These are phyloP conservation scores for Ophiocordyceps camponoti-saundersi DNA, from an alignment of 2,329 filamentous ascomycete species.

Conservation along the genomic window DNA sequence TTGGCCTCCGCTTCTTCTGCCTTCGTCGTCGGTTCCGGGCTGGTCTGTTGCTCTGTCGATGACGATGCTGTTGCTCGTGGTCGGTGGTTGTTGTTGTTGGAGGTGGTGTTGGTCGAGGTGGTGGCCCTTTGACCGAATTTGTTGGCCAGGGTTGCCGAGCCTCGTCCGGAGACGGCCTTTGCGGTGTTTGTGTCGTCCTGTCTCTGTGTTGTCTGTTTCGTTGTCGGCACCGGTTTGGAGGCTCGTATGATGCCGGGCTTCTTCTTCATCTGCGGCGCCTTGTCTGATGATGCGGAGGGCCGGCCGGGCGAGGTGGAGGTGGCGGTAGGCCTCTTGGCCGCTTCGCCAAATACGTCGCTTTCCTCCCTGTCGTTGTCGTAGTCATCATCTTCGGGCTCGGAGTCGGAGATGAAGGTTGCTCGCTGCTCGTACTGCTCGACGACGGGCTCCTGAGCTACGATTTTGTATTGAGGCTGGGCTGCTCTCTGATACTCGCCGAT, in stretches of 20 bases:
- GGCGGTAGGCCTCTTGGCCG: conserved; percentile 2
- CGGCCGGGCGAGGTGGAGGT: neutral
- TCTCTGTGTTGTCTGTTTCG: neutral
- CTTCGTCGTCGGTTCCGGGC: neutral
- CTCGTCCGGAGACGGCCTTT: neutral
- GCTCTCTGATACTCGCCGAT: conserved; percentile 32
- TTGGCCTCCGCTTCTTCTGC: neutral
- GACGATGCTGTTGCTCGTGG: neutral
- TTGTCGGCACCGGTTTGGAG: neutral
- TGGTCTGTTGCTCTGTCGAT: neutral
- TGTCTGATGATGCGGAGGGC: conserved; percentile 3
- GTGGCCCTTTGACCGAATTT: conserved; percentile 1
- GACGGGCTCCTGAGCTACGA: conserved; percentile 8
- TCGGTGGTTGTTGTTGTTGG: conserved; percentile 1
- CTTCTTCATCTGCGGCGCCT: neutral
- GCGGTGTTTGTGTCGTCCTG: neutral
- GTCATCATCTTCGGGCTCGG: conserved; percentile 11
- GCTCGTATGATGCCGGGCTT: no score
- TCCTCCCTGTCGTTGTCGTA: conserved; percentile 2
- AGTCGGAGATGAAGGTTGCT: conserved; percentile 23
- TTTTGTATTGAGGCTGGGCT: conserved; percentile 16
- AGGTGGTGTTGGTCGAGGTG: neutral
- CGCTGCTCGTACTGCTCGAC: conserved; percentile 16
- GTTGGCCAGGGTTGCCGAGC: conserved; percentile 3
- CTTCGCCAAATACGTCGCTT: conserved; percentile 10